Percentiles rank a stretch among this genome's conserved stretches.
These are phyloP conservation scores for Gamarada debralockiae DNA, from an alignment of 495 filamentous ascomycete genomes.

Conservation along the genomic window DNA sequence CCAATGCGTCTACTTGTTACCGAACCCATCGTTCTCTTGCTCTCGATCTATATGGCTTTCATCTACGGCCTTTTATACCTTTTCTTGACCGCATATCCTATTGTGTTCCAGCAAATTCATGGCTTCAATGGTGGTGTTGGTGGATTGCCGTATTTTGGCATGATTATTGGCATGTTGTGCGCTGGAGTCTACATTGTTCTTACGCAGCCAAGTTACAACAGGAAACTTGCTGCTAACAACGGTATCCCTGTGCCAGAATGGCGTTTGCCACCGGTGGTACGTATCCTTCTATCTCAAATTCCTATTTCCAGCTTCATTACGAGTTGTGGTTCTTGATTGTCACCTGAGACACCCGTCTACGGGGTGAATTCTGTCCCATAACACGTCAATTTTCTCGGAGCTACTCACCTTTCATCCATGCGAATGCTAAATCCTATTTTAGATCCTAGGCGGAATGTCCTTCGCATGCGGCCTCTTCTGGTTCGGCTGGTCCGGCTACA, in stretches of 20 bases:
- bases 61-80: constrained; percentile 80
- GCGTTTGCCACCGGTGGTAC: constrained; percentile 66
- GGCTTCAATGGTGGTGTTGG: constrained; percentile 61
- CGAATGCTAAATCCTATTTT: too few relatives aligned
- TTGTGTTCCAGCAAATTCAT: constrained; percentile 74
- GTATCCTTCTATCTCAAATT: too few relatives aligned
- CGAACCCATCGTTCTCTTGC: constrained; percentile 72
- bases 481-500: constrained; percentile 80
- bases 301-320: too few relatives aligned
- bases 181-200: constrained; percentile 62
- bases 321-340: too few relatives aligned
- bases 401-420: too few relatives aligned
- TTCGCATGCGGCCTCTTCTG: constrained; percentile 81
- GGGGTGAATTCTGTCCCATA: too few relatives aligned
- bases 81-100: constrained; percentile 76
- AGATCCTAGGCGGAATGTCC: constrained; percentile 65
- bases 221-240: constrained; percentile 68
- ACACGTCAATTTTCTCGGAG: too few relatives aligned
- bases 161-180: constrained; percentile 67
- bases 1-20: constrained; percentile 74
- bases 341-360: too few relatives aligned
- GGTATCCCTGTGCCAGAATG: constrained; percentile 78
- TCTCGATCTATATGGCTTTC: constrained; percentile 80
- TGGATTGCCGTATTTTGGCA: constrained; percentile 78
- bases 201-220: constrained; percentile 63